Percentiles rank a stretch among this genome's conserved stretches.
Conservation (phyloP, 1,284 basidiomycete species). For the Ganoderma lingzhi region DNA sequence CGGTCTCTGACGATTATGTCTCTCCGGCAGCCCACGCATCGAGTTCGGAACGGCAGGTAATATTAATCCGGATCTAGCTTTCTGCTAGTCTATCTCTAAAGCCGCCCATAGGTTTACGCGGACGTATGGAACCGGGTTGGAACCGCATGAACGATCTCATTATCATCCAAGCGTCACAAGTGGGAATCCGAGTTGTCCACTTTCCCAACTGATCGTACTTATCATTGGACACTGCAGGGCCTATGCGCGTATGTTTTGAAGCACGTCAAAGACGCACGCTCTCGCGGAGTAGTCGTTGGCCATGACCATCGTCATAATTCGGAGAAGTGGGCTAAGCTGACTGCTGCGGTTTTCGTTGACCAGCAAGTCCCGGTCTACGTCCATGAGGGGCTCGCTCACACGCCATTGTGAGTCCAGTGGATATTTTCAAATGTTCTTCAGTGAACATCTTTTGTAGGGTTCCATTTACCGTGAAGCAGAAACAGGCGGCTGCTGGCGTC, state of each 20-base stretch:
- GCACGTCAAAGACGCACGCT: constrained; percentile 58
- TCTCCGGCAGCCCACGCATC: constrained; percentile 63
- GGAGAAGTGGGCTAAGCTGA: constrained; percentile 76
- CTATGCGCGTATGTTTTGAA: constrained; percentile 74
- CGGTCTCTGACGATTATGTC: constrained; percentile 1
- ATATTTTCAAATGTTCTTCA: not conserved
- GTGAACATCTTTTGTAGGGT: constrained; percentile 53
- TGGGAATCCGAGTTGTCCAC: constrained; percentile 33
- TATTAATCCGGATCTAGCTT: constrained; percentile 38
- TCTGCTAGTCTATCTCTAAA: not conserved
- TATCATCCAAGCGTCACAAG: constrained; percentile 85
- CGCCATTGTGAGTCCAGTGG: constrained; percentile 68
- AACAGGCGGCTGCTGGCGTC: constrained; percentile 80
- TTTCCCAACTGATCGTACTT: constrained; percentile 14
- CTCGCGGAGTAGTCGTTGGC: constrained; percentile 79
- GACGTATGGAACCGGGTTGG: constrained; percentile 87
- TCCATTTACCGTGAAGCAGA: constrained; percentile 75
- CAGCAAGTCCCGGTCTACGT: constrained; percentile 75
- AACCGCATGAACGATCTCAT: constrained; percentile 88
- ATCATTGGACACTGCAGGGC: constrained; percentile 55
- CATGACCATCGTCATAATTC: constrained; percentile 86
- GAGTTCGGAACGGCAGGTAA: constrained; percentile 88
- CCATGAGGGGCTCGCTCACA: constrained; percentile 77
- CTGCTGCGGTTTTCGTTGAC: constrained; percentile 72
- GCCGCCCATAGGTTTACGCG: constrained; percentile 69